These are phyloP conservation scores for Teratosphaeria nubilosa DNA, from an alignment of 2,329 filamentous ascomycete genomes.

Conservation along the genomic window DNA sequence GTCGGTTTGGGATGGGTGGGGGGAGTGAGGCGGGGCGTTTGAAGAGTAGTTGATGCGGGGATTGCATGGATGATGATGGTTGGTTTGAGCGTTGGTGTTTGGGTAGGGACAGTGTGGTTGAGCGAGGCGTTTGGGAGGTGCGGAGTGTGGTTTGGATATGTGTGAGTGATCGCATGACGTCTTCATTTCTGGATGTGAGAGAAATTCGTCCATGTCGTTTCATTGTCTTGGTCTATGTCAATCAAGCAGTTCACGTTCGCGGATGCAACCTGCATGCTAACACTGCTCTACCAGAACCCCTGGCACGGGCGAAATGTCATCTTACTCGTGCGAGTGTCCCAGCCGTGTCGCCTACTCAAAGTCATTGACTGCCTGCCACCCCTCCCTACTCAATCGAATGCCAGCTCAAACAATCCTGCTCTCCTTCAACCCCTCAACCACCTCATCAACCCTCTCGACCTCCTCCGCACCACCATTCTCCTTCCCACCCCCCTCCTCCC, in stretches of 20 bases:
- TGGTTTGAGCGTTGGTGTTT: not conserved
- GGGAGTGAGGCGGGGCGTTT: slow-evolving; percentile 5
- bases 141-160: too few species aligned
- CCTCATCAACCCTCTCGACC: not conserved
- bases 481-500: not conserved
- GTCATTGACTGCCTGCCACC: not conserved
- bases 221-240: too few species aligned
- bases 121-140: not conserved
- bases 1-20: slow-evolving; percentile 5
- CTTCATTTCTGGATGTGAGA: too few species aligned
- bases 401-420: not conserved
- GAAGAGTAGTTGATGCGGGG: not conserved
- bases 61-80: not conserved
- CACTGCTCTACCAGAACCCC: too few species aligned
- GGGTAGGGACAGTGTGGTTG: not conserved
- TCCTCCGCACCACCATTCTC: not conserved
- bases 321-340: too few species aligned
- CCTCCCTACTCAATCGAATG: not conserved
- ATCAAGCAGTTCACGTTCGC: too few species aligned
- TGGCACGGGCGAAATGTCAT: too few species aligned
- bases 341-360: not conserved
- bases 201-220: too few species aligned
- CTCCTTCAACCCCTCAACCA: not conserved
- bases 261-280: too few species aligned
- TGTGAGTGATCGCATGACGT: too few species aligned